A percentile compares a stretch with the other conserved stretches of the same genome.
Evolutionary conservation across 139 green algal genomes (phyloP).

Genomic region (Volvox reticuliferus): DNA sequence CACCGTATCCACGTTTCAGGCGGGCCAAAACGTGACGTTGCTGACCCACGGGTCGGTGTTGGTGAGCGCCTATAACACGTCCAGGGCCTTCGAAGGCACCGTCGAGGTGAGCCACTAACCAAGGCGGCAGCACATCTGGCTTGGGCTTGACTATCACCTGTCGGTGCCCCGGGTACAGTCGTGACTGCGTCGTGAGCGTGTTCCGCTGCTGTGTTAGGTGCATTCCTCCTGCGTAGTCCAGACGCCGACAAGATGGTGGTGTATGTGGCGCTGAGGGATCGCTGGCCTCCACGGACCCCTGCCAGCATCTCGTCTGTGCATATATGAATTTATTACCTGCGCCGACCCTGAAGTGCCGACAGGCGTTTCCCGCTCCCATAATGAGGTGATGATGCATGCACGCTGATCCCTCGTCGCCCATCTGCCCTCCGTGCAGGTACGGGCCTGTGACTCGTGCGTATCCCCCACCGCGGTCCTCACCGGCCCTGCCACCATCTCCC

Average conservation of each 20-base stretch:
- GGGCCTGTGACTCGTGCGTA: background rate
- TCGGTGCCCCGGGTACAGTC: too few species aligned
- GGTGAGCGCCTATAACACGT: background rate
- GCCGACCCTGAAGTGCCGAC: too few species aligned
- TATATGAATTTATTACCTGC: too few species aligned
- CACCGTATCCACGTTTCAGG: background rate
- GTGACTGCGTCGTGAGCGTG: too few species aligned
- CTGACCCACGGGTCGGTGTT: background rate
- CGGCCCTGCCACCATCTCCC: conserved; percentile 6
- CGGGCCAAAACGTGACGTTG: background rate
- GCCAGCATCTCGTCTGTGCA: too few species aligned
- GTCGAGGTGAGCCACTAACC: background rate
- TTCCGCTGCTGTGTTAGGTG: too few species aligned
- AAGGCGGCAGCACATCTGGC: background rate
- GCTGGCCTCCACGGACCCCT: too few species aligned
- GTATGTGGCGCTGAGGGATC: too few species aligned
- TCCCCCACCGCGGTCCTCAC: background rate
- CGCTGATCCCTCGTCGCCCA: background rate
- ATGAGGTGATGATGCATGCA: too few species aligned
- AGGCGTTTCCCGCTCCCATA: background rate
- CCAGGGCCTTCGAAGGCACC: background rate
- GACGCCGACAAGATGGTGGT: too few species aligned
- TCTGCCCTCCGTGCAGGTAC: background rate
- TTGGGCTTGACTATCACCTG: too few species aligned
- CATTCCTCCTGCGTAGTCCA: too few species aligned